Evolutionary conservation across 75 land plant species (phyloP), one percentile per base, ranked within the genome.

Genomic region (Cryptomeria japonica): DNA sequence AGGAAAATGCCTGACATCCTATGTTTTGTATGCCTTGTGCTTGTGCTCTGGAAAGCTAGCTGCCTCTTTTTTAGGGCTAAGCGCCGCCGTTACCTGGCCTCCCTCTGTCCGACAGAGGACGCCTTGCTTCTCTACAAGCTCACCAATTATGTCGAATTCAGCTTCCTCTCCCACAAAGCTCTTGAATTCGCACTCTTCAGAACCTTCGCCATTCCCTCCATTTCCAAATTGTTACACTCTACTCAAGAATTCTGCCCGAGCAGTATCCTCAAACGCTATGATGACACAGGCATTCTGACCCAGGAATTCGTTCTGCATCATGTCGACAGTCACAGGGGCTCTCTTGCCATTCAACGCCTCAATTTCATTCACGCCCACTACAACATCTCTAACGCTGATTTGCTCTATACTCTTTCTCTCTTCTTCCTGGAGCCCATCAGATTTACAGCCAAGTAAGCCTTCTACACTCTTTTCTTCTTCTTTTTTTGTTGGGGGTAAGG

Each of bases 201-300:
- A 46, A 72, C 91, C 31, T 72, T 42, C 28, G 91, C 76, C 77
- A 87, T 89, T 73, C 91, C 92, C 31, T 87, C 91, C 88, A 91
- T 89, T 80, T 86, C 91, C 80, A 83, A 44, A 25, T 44, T 89
- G 8, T 83, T 90, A 14, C 31, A 14, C 19, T 39, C 83, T 15
- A 31, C 22, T 36, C 36, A 84, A 8, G 80, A 51, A 44, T 70
- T 64, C 87, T 34, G 34, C 32, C 80, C 82, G 6, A 38, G 25
- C 19, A 16, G 1, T 1, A 49, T 83, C 2, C 1, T 18, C 7
- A 90, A 88, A 83, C 86, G 83, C 12, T 82, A 86, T 49, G 92
- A 89, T 37, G 91, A 91, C n/a, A 91, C 88, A 12, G 86, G 85
- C 34, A 83, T 87, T 83, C 80, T 91, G n/a, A 25, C 75, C 18